Base-by-base conservation (phyloP, 2,329 filamentous ascomycete genomes). In the Trichophyton rubrum region DNA sequence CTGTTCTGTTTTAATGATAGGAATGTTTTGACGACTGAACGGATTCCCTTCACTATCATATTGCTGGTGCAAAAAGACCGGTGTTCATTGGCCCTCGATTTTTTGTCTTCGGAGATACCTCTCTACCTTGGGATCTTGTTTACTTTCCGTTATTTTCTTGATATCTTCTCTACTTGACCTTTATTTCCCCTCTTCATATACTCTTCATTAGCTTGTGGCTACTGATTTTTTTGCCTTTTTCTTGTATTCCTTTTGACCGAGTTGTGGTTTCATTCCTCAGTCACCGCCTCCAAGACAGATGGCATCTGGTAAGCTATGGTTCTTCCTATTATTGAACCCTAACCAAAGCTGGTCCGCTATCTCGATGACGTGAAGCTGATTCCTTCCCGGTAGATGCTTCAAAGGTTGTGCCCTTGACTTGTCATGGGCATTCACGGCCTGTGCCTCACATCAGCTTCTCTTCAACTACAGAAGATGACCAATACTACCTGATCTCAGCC, bases 381-480 rank as follows among this genome's bases (percentile, higher is more conserved):
- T 51, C 8, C 33, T 45, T 13, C 55, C 22, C n/a, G 30, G 4
- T 59, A 65, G 63, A 64, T 58, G 59, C 62, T 41, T 64, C 64
- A 15, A 65, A 65, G 33, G 62, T 65, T 49, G 90, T 96, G 60
- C 91, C 91, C 61, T 77, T 96, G 72, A 96, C 91, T 66, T 96
- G 91, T 74, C 91, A 96, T 74, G 91, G 91, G 64, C 91, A 96
- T 74, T 95, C 91, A 59, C 85, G 91, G 62, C 91, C 91, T 1
- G 90, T 96, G 59, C 90, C 91, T 5, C 91, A 96, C 73, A 83
- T 96, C 69, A 88, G 85, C 73, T 96, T 96, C 76, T 96, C 91
- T 24, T 84, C 87, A 11, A 80, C 91, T 13, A 84, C 90, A 65
- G 87, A 90, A 69, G 87, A 90, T 66, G 88, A 90, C 64, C 83